These are phyloP conservation scores for Arabidopsis thaliana DNA, from an alignment of 345 rosid species.

Conservation along the genomic window TAIR10.1 NC_003070.9:6534001-6534500, in stretches of 20 bases:
- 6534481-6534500: constrained; percentile 32
- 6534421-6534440: constrained; percentile 33
- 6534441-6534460: constrained; percentile 40
- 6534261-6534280: constrained; percentile 71
- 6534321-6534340: constrained; percentile 38
- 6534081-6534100: constrained; percentile 43
- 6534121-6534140: background rate
- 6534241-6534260: constrained; percentile 66
- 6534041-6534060: constrained; percentile 48
- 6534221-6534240: constrained; percentile 70
- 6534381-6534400: constrained; percentile 27
- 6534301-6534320: constrained; percentile 59
- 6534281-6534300: constrained; percentile 70
- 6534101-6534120: constrained; percentile 4
- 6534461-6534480: constrained; percentile 33
- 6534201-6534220: constrained; percentile 60
- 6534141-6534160: background rate
- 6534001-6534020: constrained; percentile 52
- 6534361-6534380: constrained; percentile 40
- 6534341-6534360: constrained; percentile 36
- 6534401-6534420: constrained; percentile 41
- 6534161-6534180: background rate
- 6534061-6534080: constrained; percentile 81
- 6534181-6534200: background rate
- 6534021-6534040: constrained; percentile 40